A percentile compares a stretch with the other conserved stretches of the same genome.
phyloP scores from a whole-genome alignment of 495 filamentous ascomycete species.

The Aspergillus affinis region DNA sequence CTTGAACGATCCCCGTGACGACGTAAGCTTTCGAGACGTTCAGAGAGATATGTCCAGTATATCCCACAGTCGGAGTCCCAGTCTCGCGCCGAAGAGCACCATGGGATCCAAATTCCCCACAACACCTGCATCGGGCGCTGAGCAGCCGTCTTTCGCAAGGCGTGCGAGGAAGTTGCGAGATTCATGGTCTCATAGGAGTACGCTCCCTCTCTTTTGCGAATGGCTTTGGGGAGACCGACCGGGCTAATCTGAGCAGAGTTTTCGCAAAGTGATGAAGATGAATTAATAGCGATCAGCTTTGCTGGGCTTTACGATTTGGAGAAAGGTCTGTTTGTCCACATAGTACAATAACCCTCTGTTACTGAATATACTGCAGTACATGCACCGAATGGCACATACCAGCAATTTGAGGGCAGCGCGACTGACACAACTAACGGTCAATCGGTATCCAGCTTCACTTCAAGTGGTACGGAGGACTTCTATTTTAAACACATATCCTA shows the following conservation, averaged over 20 bases:
- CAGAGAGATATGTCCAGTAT: slow-evolving; percentile 18
- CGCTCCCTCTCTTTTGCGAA: neutral
- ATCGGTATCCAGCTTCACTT: slow-evolving; percentile 16
- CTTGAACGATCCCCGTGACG: slow-evolving; percentile 25
- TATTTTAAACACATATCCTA: no score
- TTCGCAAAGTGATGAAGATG: slow-evolving; percentile 31
- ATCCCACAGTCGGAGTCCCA: slow-evolving; percentile 23
- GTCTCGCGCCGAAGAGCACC: slow-evolving; percentile 19
- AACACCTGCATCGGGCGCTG: slow-evolving; percentile 4
- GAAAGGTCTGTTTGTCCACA: slow-evolving; percentile 16
- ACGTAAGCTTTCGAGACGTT: slow-evolving; percentile 18
- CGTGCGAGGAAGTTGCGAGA: slow-evolving; percentile 26
- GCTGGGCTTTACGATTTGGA: slow-evolving; percentile 33
- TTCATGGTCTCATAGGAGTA: slow-evolving; percentile 31
- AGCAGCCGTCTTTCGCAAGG: slow-evolving; percentile 17
- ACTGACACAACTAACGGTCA: slow-evolving; percentile 9
- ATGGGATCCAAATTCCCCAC: slow-evolving; percentile 15
- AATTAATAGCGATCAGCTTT: slow-evolving; percentile 34
- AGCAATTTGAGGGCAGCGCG: slow-evolving; percentile 13
- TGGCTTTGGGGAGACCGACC: slow-evolving; percentile 8
- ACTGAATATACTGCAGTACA: slow-evolving; percentile 22
- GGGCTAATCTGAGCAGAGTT: slow-evolving; percentile 14
- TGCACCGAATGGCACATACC: slow-evolving; percentile 29
- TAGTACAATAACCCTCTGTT: neutral
- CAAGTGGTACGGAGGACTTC: slow-evolving; percentile 17